These are phyloP conservation scores for Arthrobotrys sphaeroides DNA, from an alignment of 2,329 filamentous ascomycete genomes.

Conservation along the genomic window DNA sequence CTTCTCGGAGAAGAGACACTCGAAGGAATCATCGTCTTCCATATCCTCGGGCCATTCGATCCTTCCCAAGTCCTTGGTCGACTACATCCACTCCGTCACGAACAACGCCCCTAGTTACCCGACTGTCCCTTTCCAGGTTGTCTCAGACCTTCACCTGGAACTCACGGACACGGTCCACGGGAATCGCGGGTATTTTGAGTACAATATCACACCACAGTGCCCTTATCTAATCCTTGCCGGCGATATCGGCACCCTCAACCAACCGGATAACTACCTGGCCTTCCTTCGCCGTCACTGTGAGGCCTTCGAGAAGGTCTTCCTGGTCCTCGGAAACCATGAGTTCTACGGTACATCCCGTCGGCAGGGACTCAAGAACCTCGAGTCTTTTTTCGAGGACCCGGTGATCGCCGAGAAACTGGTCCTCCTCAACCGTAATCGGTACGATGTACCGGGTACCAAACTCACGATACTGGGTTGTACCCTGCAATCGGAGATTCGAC, in stretches of 20 bases:
- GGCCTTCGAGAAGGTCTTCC: slow-evolving; percentile 63
- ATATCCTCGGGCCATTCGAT: slow-evolving; percentile 48
- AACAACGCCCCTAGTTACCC: slow-evolving; percentile 50
- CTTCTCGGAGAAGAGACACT: slow-evolving; percentile 52
- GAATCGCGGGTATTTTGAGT: slow-evolving; percentile 60
- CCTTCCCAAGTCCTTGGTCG: slow-evolving; percentile 51
- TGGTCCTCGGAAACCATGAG: slow-evolving; percentile 68
- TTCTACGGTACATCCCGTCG: slow-evolving; percentile 65
- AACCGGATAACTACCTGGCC: slow-evolving; percentile 63
- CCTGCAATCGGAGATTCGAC: slow-evolving; percentile 67
- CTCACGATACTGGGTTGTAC: slow-evolving; percentile 69
- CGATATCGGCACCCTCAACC: slow-evolving; percentile 66
- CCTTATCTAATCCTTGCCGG: slow-evolving; percentile 65
- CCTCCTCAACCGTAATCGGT: slow-evolving; percentile 63
- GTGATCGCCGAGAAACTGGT: slow-evolving; percentile 61
- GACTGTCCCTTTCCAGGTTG: slow-evolving; percentile 60
- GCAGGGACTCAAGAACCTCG: slow-evolving; percentile 61
- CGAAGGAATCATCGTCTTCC: slow-evolving; percentile 48
- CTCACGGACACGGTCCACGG: slow-evolving; percentile 60
- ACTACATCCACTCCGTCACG: slow-evolving; percentile 51
- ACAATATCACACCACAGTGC: slow-evolving; percentile 62
- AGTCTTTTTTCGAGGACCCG: slow-evolving; percentile 62
- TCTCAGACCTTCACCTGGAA: slow-evolving; percentile 67
- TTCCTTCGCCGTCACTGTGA: slow-evolving; percentile 64
- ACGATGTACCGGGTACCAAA: slow-evolving; percentile 61